Percentiles rank a stretch among this genome's conserved stretches.
Conservation (phyloP, 1,139 yeast species). For the Suhomyces maxii region DNA sequence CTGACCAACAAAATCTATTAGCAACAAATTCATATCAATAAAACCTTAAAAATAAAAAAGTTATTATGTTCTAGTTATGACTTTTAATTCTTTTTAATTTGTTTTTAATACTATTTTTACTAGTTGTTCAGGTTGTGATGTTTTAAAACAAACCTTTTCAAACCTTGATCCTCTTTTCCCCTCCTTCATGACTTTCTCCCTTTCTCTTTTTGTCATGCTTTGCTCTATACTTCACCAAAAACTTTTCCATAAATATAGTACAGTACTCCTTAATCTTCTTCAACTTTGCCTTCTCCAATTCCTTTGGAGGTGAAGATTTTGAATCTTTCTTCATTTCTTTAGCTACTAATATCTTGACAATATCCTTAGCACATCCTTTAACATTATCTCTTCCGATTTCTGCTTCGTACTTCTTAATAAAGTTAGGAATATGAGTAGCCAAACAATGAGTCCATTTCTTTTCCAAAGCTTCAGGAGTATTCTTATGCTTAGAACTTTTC, state of each 20-base stretch:
- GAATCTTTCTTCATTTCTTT: slow-evolving; percentile 61
- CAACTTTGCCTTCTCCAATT: slow-evolving; percentile 61
- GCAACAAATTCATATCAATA: too few relatives aligned
- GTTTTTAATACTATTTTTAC: too few relatives aligned
- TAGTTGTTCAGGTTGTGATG: too few relatives aligned
- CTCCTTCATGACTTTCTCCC: slow-evolving; percentile 5
- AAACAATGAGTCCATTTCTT: slow-evolving; percentile 60
- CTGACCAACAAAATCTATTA: too few relatives aligned
- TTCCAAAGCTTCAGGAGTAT: slow-evolving; percentile 19
- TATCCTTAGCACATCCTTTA: slow-evolving; percentile 78
- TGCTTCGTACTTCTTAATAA: slow-evolving; percentile 63
- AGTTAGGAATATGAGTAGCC: slow-evolving; percentile 79
- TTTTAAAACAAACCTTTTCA: background rate
- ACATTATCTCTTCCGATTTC: slow-evolving; percentile 71
- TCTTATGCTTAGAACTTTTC: background rate
- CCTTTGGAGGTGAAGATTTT: slow-evolving; percentile 48
- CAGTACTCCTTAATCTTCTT: slow-evolving; percentile 68
- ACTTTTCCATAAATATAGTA: slow-evolving; percentile 72
- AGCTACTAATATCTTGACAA: slow-evolving; percentile 59
- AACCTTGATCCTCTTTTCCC: slow-evolving; percentile 6
- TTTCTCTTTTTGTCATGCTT: slow-evolving; percentile 26
- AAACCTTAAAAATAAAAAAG: too few relatives aligned
- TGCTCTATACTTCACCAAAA: slow-evolving; percentile 51
- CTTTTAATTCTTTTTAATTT: too few relatives aligned
- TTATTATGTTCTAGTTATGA: too few relatives aligned